Conservation (phyloP, 441 rosid genomes). For the Iberis amara region DNA sequence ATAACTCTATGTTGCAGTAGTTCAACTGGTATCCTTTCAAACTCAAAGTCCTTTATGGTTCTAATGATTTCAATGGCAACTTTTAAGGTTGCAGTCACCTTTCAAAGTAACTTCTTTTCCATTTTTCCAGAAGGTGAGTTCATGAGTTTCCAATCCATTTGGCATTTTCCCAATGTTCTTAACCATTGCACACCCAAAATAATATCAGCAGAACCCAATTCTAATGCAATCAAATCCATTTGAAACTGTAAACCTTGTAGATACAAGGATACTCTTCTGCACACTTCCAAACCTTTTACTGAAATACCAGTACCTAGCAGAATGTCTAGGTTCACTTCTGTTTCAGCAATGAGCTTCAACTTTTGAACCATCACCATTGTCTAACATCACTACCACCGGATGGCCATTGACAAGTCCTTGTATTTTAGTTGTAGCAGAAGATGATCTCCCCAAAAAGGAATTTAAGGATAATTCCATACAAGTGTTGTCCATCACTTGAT, state of each 20-base stretch:
- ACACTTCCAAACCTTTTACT: background rate
- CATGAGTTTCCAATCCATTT: background rate
- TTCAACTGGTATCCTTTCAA: too few relatives aligned
- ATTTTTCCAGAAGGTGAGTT: background rate
- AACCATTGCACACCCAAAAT: background rate
- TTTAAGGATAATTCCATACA: too few relatives aligned
- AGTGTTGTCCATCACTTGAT: too few relatives aligned
- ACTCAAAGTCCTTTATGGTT: too few relatives aligned
- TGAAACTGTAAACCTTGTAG: background rate
- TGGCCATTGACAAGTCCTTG: too few relatives aligned
- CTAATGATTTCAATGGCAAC: too few relatives aligned
- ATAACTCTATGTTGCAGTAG: too few relatives aligned
- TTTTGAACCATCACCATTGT: background rate
- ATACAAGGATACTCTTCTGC: background rate
- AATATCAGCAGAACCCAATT: background rate
- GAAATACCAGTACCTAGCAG: background rate
- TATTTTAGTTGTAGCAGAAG: too few relatives aligned
- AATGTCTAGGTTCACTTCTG: too few relatives aligned
- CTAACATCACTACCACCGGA: background rate
- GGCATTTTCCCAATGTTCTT: background rate
- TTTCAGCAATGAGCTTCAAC: too few relatives aligned
- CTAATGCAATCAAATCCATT: background rate
- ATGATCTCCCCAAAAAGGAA: too few relatives aligned
- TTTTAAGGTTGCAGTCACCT: background rate
- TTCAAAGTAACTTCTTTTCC: background rate